phyloP scores from a whole-genome alignment of 257 asterid genomes.

The Solanum ossicruentum region DNA sequence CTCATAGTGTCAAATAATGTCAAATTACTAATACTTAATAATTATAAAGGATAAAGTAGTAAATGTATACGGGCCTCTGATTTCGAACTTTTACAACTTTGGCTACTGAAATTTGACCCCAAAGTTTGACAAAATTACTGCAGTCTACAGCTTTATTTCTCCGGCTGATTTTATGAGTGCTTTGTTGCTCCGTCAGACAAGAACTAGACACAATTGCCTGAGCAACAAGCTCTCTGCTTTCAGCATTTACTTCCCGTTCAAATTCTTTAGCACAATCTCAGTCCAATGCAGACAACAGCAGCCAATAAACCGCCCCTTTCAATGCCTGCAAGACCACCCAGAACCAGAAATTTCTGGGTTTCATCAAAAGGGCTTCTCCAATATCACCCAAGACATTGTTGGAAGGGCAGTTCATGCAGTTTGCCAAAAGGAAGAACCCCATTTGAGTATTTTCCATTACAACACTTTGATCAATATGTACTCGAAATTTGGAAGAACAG shows the following conservation, averaged over 20 bases:
- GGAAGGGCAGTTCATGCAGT: constrained; percentile 55
- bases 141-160: neutral
- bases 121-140: neutral
- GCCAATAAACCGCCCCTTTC: constrained; percentile 9
- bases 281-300: constrained; percentile 33
- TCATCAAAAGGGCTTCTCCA: constrained; percentile 61
- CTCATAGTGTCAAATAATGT: too few relatives aligned
- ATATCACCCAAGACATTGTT: constrained; percentile 25
- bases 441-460: constrained; percentile 38
- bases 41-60: too few relatives aligned
- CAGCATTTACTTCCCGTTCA: constrained; percentile 21
- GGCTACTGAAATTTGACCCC: neutral
- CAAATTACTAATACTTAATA: too few relatives aligned
- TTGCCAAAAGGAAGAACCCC: constrained; percentile 31
- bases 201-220: neutral
- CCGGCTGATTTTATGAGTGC: neutral
- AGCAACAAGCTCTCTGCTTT: constrained; percentile 20
- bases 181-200: neutral
- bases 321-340: constrained; percentile 29
- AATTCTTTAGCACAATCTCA: constrained; percentile 15
- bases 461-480: constrained; percentile 60
- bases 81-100: neutral
- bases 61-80: too few relatives aligned
- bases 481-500: constrained; percentile 28
- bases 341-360: constrained; percentile 48